Evolutionary conservation across 768 basidiomycete genomes (phyloP), one percentile per base, ranked within the genome.

Genomic region (Phaeotremella skinneri): DNA sequence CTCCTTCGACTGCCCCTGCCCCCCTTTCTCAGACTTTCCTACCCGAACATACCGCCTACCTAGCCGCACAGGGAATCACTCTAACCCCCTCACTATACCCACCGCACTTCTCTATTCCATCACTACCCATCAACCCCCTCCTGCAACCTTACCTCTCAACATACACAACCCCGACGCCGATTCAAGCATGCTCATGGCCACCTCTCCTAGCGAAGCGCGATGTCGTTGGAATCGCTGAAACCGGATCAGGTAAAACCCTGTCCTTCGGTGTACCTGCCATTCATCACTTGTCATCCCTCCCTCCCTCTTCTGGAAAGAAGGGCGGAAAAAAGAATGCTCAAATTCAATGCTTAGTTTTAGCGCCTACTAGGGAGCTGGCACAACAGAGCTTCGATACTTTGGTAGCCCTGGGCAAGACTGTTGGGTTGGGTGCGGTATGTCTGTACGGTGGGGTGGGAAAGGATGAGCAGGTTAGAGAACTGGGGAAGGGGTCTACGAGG

Each of bases 371-470:
- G 41, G 96, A 99, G 79, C 83, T 99, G 21, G 96, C 96, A 0
- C 83, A 96, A 51, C 96, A 99, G 76, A 97, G 91, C 1, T 90
- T 94, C 70, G 87, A 90, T 20, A 87, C 88, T 1, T 81, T 99
- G 39, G 81, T 82, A 3, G 81, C 80, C 2, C 81, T 97, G 4
- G 90, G 90, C 3, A 83, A 83, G 61, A 85, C 88, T 59, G 68
- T 76, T 23, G 85, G 84, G 1, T 85, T 93, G 59, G 83, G 82
- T 1, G 87, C 88, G 59, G 88, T 94, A 17, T 93, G 91, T 37
- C 81, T 97, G 20, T 98, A 89, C 72, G 96, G 96, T 29, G 96
- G 96, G n/a, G 91, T 96, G 20, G 84, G 88, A 34, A 97, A 97
- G 78, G 85, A 85, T 30, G 82, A 85, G 7, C 96, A 98, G 76